Evolutionary conservation across 768 basidiomycete species (phyloP).

Genomic region (Lentinula sp.): DNA sequence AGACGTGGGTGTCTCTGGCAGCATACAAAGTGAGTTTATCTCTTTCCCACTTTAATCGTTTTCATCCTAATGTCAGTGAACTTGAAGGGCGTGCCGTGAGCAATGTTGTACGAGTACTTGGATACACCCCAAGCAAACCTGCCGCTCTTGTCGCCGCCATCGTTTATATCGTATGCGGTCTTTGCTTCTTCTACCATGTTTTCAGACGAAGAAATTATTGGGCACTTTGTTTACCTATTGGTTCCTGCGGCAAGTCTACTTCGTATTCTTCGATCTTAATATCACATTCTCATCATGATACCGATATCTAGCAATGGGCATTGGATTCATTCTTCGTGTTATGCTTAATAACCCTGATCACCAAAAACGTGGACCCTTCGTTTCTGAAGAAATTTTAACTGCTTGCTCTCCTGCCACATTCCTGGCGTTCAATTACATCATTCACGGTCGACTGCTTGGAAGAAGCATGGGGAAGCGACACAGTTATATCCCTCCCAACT

Average conservation of each 20-base stretch:
- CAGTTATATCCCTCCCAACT: slow-evolving; percentile 18
- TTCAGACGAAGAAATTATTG: slow-evolving; percentile 19
- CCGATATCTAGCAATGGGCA: background rate
- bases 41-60: background rate
- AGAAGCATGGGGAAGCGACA: slow-evolving; percentile 13
- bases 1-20: background rate
- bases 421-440: slow-evolving; percentile 27
- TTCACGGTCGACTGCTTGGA: slow-evolving; percentile 20
- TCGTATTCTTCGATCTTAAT: background rate
- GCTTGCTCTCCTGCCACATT: slow-evolving; percentile 21
- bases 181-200: slow-evolving; percentile 15
- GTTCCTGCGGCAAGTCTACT: slow-evolving; percentile 13
- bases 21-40: background rate
- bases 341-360: background rate
- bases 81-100: background rate
- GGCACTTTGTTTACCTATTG: slow-evolving; percentile 25
- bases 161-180: slow-evolving; percentile 13
- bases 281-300: background rate
- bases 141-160: slow-evolving; percentile 16
- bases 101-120: slow-evolving; percentile 5
- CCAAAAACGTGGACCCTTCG: slow-evolving; percentile 7
- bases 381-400: slow-evolving; percentile 16
- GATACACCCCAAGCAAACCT: slow-evolving; percentile 16
- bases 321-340: slow-evolving; percentile 15
- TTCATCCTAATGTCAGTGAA: background rate